Conservation (phyloP, 1,284 basidiomycete genomes). For the Naganishia albida region DNA sequence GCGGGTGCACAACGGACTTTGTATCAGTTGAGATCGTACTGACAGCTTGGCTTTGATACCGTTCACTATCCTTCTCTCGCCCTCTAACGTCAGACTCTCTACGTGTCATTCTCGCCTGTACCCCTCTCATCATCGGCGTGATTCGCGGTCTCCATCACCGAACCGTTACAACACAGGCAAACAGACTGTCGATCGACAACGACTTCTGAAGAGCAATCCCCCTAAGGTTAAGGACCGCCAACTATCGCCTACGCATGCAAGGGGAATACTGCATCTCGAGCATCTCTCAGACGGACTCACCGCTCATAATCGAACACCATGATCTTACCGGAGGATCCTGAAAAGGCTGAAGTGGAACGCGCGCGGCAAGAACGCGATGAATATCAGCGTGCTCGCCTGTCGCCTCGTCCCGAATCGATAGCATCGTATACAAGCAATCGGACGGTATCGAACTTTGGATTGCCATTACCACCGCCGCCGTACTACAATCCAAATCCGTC, state of each 20-base stretch:
- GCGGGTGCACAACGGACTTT: background rate
- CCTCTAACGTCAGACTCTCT: no score
- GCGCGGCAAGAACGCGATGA: slow-evolving; percentile 34
- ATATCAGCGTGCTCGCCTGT: background rate
- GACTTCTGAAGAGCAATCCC: background rate
- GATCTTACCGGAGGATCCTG: slow-evolving; percentile 55
- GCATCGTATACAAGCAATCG: slow-evolving; percentile 6
- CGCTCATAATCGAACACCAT: slow-evolving; percentile 35
- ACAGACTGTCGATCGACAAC: background rate
- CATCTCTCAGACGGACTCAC: background rate
- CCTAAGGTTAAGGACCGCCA: no score
- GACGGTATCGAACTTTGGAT: background rate
- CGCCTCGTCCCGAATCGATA: slow-evolving; percentile 6
- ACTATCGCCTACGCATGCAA: no score
- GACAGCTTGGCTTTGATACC: background rate
- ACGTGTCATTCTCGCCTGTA: background rate
- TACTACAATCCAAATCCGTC: slow-evolving; percentile 26
- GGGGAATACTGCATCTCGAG: background rate
- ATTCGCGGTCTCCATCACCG: background rate
- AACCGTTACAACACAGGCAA: no score
- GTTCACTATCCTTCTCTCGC: background rate
- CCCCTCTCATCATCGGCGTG: background rate
- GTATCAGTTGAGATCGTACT: background rate
- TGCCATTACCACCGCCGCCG: slow-evolving; percentile 18
- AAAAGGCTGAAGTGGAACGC: slow-evolving; percentile 45